Conservation (phyloP, 805 yeast species). For the Pichia rugopelliculosa region DNA sequence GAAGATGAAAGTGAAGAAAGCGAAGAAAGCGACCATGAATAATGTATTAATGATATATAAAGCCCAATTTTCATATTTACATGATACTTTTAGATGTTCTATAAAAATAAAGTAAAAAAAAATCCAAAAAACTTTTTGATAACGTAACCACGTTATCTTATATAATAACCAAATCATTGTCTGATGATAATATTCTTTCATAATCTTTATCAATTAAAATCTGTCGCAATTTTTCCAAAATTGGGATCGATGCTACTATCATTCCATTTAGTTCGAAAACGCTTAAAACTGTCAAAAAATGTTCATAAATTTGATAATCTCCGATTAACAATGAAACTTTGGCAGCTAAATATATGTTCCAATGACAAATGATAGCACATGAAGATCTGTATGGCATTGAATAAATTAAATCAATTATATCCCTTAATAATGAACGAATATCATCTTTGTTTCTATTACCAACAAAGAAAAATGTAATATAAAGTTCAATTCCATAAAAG, state of each 20-base stretch:
- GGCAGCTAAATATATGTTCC: constrained; percentile 7
- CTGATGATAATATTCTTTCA: not conserved
- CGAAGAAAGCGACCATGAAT: not conserved
- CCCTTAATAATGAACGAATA: not conserved
- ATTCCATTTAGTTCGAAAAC: constrained; percentile 9
- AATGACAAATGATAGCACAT: constrained; percentile 7
- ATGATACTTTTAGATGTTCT: not conserved
- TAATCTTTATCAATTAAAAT: constrained; percentile 1
- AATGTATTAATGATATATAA: not conserved
- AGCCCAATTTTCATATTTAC: not conserved
- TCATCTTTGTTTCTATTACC: not conserved
- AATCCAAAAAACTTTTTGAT: too few relatives aligned
- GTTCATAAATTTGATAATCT: constrained; percentile 3
- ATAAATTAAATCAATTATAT: constrained; percentile 8
- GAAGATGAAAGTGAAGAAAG: constrained; percentile 13
- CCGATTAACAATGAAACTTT: constrained; percentile 3
- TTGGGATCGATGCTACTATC: constrained; percentile 3
- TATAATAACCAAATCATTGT: constrained; percentile 6
- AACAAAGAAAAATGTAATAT: constrained; percentile 4
- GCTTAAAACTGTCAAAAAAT: constrained; percentile 4
- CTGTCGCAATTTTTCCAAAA: not conserved
- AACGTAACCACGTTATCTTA: not conserved
- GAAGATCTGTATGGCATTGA: constrained; percentile 12
- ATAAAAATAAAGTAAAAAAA: not conserved
- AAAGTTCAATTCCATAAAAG: constrained; percentile 7